A percentile compares a stretch with the other conserved stretches of the same genome.
phyloP scores from a whole-genome alignment of 495 filamentous ascomycete species.

The Rusavskia elegans region DNA sequence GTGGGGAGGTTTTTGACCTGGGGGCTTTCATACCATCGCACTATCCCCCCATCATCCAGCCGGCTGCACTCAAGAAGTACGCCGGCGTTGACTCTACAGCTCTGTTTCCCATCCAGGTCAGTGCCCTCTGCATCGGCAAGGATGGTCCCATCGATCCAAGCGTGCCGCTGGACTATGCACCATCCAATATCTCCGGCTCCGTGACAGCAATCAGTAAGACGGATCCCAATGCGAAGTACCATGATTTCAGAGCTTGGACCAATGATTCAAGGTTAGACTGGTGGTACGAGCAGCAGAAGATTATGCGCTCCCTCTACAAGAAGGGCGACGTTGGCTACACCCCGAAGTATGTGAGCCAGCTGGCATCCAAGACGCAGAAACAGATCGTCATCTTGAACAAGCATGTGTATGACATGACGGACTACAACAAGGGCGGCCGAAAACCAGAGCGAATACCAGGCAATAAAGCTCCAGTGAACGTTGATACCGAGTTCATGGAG shows the following conservation, averaged over 20 bases:
- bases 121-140: constrained; percentile 70
- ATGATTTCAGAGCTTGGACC: constrained; percentile 80
- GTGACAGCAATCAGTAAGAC: constrained; percentile 43
- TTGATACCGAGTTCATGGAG: constrained; percentile 73
- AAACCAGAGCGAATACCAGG: constrained; percentile 37
- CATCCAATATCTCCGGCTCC: constrained; percentile 55
- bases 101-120: constrained; percentile 91
- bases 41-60: constrained; percentile 58
- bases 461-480: constrained; percentile 25
- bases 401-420: constrained; percentile 81
- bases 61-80: constrained; percentile 55
- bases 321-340: constrained; percentile 84
- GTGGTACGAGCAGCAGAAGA: constrained; percentile 73
- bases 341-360: constrained; percentile 52
- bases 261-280: constrained; percentile 76
- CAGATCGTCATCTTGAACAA: constrained; percentile 65
- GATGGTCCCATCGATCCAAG: constrained; percentile 46
- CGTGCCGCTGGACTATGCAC: constrained; percentile 68
- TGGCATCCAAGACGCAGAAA: constrained; percentile 45
- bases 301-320: constrained; percentile 61
- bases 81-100: constrained; percentile 71
- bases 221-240: constrained; percentile 65
- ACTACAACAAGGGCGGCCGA: constrained; percentile 67
- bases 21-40: constrained; percentile 57
- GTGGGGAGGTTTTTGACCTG: constrained; percentile 80